Evolutionary conservation across 371 early-diverging fungal species (phyloP), one percentile per base, ranked within the genome.

Genomic region (Cokeromyces recurvatus): DNA sequence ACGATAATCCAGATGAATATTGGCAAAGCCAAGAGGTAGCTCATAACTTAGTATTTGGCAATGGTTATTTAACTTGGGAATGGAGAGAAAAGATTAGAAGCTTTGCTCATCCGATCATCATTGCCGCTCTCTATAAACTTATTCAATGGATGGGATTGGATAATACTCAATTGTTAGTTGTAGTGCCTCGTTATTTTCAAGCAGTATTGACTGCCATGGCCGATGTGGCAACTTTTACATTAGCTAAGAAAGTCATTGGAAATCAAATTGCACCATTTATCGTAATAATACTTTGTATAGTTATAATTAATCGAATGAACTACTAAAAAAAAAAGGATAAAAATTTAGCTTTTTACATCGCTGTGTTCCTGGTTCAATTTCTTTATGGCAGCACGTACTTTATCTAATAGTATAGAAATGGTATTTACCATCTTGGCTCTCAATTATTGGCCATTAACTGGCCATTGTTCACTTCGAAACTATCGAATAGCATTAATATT

Each of bases 31-130:
- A 83, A 21, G 95, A 97, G 68, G 85, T 95, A 8, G 94, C 90
- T 0, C 91, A 95, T 69, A 54, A 61, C 23, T 53, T 78, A 27
- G 85, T 81, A 1, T 94, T 90, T 77, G 89, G 87, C 51, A 75
- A 85, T 59, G 96, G 97, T 2, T 87, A 87, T 50, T 53, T 87
- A 55, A 93, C 95, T 4, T 96, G 96, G 95, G 95, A 95, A 62
- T 95, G 95, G 95, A 58, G 57, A 43, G 66, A 68, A n/a, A 52
- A 68, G 57, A 72, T 94, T 31, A 71, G 95, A 24, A 83, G 88
- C 27, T 81, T 78, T 54, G 59, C 82, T 20, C 89, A 94, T 71
- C 97, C 97, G 0, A 47, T 82, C 40, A 37, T 86, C 12, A 85
- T 91, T 75, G 89, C 87, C 4, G 47, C 55, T 1, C 58, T 85